These are phyloP conservation scores for Calycina herbarum DNA, from an alignment of 2,329 filamentous ascomycete species.

Conservation along the genomic window DNA sequence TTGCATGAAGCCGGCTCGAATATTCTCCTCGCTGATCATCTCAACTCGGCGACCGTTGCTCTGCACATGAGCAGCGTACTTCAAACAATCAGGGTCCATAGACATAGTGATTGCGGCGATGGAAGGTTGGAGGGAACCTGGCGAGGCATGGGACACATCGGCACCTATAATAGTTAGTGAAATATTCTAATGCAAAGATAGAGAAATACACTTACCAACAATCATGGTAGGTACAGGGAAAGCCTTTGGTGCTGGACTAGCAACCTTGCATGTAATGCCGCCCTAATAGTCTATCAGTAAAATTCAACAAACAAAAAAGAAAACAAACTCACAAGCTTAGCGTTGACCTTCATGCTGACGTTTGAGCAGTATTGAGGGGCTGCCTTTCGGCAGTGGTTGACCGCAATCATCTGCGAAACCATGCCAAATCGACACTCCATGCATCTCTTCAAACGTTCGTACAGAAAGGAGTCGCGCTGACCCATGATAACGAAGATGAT, in stretches of 20 bases:
- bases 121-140: slow-evolving; percentile 67
- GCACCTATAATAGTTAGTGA: slow-evolving; percentile 48
- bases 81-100: slow-evolving; percentile 67
- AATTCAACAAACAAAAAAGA: neutral
- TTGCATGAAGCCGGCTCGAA: slow-evolving; percentile 63
- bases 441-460: slow-evolving; percentile 85
- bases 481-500: slow-evolving; percentile 78
- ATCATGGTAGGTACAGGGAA: slow-evolving; percentile 69
- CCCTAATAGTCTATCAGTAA: slow-evolving; percentile 45
- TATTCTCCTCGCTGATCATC: slow-evolving; percentile 69
- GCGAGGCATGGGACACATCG: slow-evolving; percentile 82
- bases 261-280: slow-evolving; percentile 63
- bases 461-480: slow-evolving; percentile 69
- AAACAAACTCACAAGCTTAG: slow-evolving; percentile 62
- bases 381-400: slow-evolving; percentile 65
- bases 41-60: slow-evolving; percentile 83
- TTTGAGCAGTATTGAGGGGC: slow-evolving; percentile 88
- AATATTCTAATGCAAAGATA: neutral
- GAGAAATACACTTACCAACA: slow-evolving; percentile 44
- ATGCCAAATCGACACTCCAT: slow-evolving; percentile 84
- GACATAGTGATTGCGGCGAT: slow-evolving; percentile 88
- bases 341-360: slow-evolving; percentile 94
- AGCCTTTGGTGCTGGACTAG: slow-evolving; percentile 32
- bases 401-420: slow-evolving; percentile 77
- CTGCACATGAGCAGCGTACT: slow-evolving; percentile 77